These are phyloP conservation scores for Ballota nigra DNA, from an alignment of 257 asterid species.

Conservation along the genomic window DNA sequence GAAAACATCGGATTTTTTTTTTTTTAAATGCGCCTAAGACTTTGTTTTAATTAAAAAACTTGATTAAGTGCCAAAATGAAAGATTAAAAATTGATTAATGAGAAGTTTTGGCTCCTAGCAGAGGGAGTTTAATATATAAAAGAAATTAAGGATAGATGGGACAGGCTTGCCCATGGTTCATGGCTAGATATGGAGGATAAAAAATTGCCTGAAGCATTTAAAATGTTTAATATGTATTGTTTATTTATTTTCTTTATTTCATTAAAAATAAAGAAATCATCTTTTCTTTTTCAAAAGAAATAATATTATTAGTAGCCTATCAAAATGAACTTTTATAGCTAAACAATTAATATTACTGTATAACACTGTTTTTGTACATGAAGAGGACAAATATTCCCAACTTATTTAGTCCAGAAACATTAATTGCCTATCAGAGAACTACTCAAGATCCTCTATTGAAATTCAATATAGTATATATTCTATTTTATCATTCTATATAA, in stretches of 20 bases:
- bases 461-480: neutral
- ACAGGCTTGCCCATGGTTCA: conserved; percentile 54
- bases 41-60: neutral
- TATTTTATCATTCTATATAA: too few species aligned
- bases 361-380: neutral
- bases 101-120: conserved; percentile 28
- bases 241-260: conserved; percentile 15
- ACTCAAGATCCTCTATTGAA: neutral
- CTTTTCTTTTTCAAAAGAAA: conserved; percentile 6
- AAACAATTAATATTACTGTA: neutral
- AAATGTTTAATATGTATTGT: conserved; percentile 7
- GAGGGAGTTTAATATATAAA: neutral
- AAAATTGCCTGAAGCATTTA: conserved; percentile 11
- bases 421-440: neutral
- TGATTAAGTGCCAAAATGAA: conserved; percentile 23
- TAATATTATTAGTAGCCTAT: neutral
- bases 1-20: too few species aligned
- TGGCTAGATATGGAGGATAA: conserved; percentile 34
- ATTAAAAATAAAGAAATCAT: conserved; percentile 23
- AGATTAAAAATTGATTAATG: conserved; percentile 24
- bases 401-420: neutral
- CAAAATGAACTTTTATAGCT: neutral
- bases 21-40: too few species aligned
- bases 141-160: conserved; percentile 34
- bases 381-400: neutral